Base-by-base conservation (phyloP, 495 filamentous ascomycete genomes). In the Beverwykella pulmonaria region DNA sequence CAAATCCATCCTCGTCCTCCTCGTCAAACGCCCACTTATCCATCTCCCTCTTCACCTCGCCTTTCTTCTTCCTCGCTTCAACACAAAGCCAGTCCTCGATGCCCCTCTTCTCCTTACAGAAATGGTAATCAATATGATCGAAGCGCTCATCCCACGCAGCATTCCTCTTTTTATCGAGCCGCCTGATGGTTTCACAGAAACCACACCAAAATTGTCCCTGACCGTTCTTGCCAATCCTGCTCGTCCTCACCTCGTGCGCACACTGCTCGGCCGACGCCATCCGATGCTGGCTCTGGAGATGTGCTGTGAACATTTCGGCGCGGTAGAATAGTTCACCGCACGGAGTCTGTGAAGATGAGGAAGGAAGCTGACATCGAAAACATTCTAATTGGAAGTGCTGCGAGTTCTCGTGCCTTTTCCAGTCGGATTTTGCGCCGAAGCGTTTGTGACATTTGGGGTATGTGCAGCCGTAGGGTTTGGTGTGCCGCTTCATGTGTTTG, bases 341-440 rank as follows among this genome's bases (percentile, higher is more conserved):
- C 17, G 73, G 76, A 20, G 78, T 62, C 7, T 78, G 49, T 30
- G 36, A 34, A 19, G 48, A 44, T 2, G 58, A 30, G 2, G 66
- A 30, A 14, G 29, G 15, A 4, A 59, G 27, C 19, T 52, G 80
- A 75, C 93, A 97, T n/a, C 87, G 85, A 88, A 91, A 97, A 59
- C 84, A 82, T 65, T 92, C 87, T 1, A 85, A 71, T 68, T 89
- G 85, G 66, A 86, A 88, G 72, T 97, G 93, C 74, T 96, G 92
- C 26, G 86, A 89, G 67, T 88, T 92, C 69, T 98, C 93, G 74
- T 98, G 93, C 8, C 94, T 88, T 76, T 97, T 97, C 94, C 93
- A 97, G 77, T 97, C 93, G 48, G 91, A 91, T 73, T 97, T 97
- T 79, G 90, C 92, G 36, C 94, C 93, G 68, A 97, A 96, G 2